A percentile compares a stretch with the other conserved stretches of the same genome.
These are phyloP conservation scores for Magnusiomyces fungicola DNA, from an alignment of 1,139 yeast species.

Conservation along the genomic window DNA sequence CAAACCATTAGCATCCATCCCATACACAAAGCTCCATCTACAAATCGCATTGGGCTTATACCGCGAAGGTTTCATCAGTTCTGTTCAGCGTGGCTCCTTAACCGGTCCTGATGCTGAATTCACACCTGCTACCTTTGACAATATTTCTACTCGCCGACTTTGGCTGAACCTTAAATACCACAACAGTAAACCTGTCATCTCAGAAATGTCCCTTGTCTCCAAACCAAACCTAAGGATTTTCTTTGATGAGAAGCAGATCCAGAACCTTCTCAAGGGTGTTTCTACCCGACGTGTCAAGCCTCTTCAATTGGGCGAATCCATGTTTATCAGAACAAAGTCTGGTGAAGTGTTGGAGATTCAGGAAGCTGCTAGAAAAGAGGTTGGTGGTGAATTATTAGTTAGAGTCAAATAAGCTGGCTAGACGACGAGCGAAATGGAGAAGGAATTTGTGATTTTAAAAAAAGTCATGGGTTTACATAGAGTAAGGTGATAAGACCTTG, in stretches of 20 bases:
- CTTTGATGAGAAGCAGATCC: constrained; percentile 56
- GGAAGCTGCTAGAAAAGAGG: constrained; percentile 72
- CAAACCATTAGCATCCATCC: constrained; percentile 69
- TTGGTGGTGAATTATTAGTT: constrained; percentile 75
- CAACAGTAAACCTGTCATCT: constrained; percentile 68
- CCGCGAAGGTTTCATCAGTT: constrained; percentile 81
- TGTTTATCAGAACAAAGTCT: constrained; percentile 49
- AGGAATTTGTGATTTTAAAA: too few species aligned
- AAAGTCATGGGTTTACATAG: too few species aligned
- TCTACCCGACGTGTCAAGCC: constrained; percentile 72
- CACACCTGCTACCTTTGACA: constrained; percentile 80
- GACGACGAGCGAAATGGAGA: too few species aligned
- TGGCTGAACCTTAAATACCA: constrained; percentile 92
- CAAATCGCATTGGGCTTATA: constrained; percentile 79
- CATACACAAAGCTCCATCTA: constrained; percentile 75
- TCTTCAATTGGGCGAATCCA: constrained; percentile 82
- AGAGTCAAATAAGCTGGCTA: constrained; percentile 65
- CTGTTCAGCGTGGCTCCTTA: constrained; percentile 80
- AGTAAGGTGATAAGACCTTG: too few species aligned
- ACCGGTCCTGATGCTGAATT: constrained; percentile 77
- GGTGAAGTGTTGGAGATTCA: constrained; percentile 61
- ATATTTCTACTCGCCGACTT: constrained; percentile 74
- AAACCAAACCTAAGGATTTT: constrained; percentile 77
- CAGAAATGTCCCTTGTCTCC: constrained; percentile 64
- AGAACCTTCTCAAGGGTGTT: constrained; percentile 67